These are phyloP conservation scores for Fusarium musae DNA, from an alignment of 2,329 filamentous ascomycete species.

Conservation along the genomic window DNA sequence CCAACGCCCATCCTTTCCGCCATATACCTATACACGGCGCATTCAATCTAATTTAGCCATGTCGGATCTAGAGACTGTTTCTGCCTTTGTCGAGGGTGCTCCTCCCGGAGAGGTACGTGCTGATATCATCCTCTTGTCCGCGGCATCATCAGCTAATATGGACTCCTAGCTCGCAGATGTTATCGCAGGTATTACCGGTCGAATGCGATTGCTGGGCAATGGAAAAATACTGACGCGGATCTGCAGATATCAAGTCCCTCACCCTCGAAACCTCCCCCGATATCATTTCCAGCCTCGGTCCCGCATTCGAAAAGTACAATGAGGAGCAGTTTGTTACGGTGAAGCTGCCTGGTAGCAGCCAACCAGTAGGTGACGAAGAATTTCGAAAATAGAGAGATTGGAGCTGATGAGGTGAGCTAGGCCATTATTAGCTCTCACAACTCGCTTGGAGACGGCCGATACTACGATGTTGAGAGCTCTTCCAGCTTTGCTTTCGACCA, in stretches of 20 bases:
- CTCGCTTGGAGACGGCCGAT: slow-evolving; percentile 80
- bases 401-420: slow-evolving; percentile 51
- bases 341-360: slow-evolving; percentile 87
- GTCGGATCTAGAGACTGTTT: slow-evolving; percentile 62
- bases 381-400: neutral
- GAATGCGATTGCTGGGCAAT: neutral
- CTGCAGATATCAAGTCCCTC: slow-evolving; percentile 86
- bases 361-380: slow-evolving; percentile 54
- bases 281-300: slow-evolving; percentile 76
- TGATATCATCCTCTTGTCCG: slow-evolving; percentile 19
- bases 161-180: slow-evolving; percentile 80
- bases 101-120: slow-evolving; percentile 90
- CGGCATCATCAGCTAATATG: slow-evolving; percentile 47
- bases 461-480: slow-evolving; percentile 89
- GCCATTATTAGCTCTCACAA: slow-evolving; percentile 91
- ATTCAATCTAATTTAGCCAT: slow-evolving; percentile 39
- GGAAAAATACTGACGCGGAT: slow-evolving; percentile 33
- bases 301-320: slow-evolving; percentile 94
- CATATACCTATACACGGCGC: slow-evolving; percentile 7
- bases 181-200: slow-evolving; percentile 73
- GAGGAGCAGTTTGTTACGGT: slow-evolving; percentile 91
- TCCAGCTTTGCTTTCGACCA: slow-evolving; percentile 93
- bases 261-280: slow-evolving; percentile 75
- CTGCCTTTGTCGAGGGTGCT: slow-evolving; percentile 91
- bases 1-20: slow-evolving; percentile 18